Evolutionary conservation across 148 eudicot species (phyloP).

Genomic region (Cornus controversa): DNA sequence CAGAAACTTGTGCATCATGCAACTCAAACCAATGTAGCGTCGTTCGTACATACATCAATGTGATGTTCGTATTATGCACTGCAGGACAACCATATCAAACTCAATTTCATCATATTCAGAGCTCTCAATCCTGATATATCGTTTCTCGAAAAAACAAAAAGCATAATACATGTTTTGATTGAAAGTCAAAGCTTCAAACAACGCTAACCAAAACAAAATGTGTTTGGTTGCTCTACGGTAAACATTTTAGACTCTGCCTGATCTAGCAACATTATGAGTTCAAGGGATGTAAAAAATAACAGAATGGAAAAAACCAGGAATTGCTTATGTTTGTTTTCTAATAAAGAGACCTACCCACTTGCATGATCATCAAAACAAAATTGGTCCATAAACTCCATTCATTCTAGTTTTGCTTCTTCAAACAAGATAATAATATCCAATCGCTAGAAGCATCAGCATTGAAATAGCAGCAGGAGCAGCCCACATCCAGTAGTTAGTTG

Average conservation of each 20-base stretch:
- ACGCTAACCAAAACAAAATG: neutral
- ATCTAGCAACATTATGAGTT: neutral
- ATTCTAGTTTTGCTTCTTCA: neutral
- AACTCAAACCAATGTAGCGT: neutral
- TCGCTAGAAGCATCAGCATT: slow-evolving; percentile 38
- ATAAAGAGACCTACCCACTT: neutral
- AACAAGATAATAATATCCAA: slow-evolving; percentile 41
- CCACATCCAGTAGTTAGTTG: slow-evolving; percentile 64
- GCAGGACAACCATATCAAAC: neutral
- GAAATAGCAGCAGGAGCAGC: slow-evolving; percentile 41
- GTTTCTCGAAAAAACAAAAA: neutral
- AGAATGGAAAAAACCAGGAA: neutral
- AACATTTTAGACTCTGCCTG: neutral
- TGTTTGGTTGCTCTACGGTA: neutral
- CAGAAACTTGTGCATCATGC: too few species aligned
- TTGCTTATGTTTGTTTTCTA: neutral
- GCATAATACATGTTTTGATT: neutral
- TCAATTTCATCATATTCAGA: neutral
- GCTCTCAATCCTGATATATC: neutral
- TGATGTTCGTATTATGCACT: too few species aligned
- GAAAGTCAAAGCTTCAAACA: neutral
- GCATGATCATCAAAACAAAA: neutral
- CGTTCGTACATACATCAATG: neutral
- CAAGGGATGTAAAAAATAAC: neutral
- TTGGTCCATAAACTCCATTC: neutral